These are phyloP conservation scores for Leccinum cinnamomeum DNA, from an alignment of 1,284 basidiomycete species.

Conservation along the genomic window DNA sequence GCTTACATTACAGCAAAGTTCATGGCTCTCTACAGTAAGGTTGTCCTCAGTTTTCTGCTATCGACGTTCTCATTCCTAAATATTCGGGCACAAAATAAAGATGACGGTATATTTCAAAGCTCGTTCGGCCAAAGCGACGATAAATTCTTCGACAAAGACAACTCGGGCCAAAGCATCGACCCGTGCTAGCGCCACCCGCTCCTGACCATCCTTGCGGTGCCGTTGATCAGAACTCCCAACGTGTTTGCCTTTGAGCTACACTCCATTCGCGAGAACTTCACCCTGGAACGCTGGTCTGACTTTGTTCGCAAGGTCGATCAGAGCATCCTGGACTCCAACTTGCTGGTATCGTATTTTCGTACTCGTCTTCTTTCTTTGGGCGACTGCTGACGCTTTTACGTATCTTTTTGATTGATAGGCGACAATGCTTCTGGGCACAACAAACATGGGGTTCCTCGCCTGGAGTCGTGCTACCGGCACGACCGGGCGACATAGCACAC, in stretches of 20 bases:
- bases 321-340: constrained; percentile 24
- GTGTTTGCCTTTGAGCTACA: constrained; percentile 30
- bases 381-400: neutral
- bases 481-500: neutral
- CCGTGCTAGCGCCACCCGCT: constrained; percentile 26
- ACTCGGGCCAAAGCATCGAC: constrained; percentile 6
- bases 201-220: constrained; percentile 19
- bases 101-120: constrained; percentile 30
- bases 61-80: neutral
- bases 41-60: neutral
- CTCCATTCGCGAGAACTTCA: constrained; percentile 29
- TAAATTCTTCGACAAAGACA: constrained; percentile 31
- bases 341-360: constrained; percentile 20
- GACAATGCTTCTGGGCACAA: constrained; percentile 31
- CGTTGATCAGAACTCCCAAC: constrained; percentile 31
- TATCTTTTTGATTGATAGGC: constrained; percentile 17
- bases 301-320: constrained; percentile 34
- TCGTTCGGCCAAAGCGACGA: constrained; percentile 35
- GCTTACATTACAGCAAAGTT: too few species aligned
- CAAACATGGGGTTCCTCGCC: constrained; percentile 23
- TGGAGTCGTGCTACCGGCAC: constrained; percentile 13
- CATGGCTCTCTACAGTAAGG: constrained; percentile 22
- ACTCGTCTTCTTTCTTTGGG: neutral
- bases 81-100: constrained; percentile 7
- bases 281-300: constrained; percentile 26